These are phyloP conservation scores for Serendipita sp. DNA, from an alignment of 768 basidiomycete genomes.

Conservation along the genomic window DNA sequence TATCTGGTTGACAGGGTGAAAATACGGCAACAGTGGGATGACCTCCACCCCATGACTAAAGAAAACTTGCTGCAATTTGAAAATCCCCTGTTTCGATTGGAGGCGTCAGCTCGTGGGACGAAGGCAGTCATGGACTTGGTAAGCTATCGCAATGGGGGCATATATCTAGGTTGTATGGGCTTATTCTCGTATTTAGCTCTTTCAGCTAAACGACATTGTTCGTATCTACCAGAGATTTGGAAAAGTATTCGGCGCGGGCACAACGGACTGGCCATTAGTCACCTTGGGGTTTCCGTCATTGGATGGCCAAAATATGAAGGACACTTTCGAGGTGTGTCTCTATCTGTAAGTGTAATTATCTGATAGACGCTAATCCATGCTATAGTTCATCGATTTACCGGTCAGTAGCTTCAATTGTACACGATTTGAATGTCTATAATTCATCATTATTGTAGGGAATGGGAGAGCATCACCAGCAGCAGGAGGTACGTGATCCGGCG, in stretches of 20 bases:
- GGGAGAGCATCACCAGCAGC: neutral
- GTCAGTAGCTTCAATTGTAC: neutral
- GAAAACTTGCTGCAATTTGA: neutral
- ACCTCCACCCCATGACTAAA: neutral
- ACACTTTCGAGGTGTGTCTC: neutral
- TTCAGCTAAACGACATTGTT: neutral
- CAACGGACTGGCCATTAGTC: neutral
- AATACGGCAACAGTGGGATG: neutral
- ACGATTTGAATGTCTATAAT: neutral
- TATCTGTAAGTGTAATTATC: neutral
- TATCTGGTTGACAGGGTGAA: too few relatives aligned
- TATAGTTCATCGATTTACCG: slow-evolving; percentile 2
- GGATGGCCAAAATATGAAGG: neutral
- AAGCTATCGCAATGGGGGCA: too few relatives aligned
- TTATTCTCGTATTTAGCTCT: neutral
- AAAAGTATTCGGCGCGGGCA: neutral
- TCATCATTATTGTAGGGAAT: too few relatives aligned
- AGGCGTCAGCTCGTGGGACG: neutral
- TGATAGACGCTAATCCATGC: neutral
- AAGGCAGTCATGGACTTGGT: neutral
- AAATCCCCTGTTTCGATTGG: neutral
- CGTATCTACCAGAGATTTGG: neutral
- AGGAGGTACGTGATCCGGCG: neutral
- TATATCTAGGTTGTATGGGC: too few relatives aligned
- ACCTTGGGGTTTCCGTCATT: neutral